Evolutionary conservation across 2,329 filamentous ascomycete species (phyloP), one percentile per base, ranked within the genome.

Genomic region (Aureobasidium sp.): DNA sequence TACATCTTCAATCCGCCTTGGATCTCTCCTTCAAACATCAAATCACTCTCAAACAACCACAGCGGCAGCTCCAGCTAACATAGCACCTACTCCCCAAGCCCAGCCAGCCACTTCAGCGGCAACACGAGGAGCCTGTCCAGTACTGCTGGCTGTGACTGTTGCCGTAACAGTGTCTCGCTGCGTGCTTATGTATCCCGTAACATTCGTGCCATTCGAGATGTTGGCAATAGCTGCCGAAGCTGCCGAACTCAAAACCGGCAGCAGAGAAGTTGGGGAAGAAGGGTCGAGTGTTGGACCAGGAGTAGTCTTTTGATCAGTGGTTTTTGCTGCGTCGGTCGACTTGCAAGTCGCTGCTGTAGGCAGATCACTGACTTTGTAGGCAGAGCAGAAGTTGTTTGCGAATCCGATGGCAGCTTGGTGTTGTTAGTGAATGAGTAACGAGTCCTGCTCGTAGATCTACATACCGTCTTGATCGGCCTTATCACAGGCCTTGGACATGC

Each of bases 361-460:
- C 24, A 78, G 70, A 39, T 71, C 68, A 59, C 62, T 71, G 44
- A 78, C 72, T 56, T 71, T 71, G 49, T 72, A 67, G 47, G 72
- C 69, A 19, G 64, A 66, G 71, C 77, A 79, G 37, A 79, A 69
- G 31, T 71, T 65, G 56, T 70, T 64, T 56, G 78, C 77, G 65
- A 78, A 76, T 14, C 68, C 64, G 63, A 78, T 76, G 29, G 74
- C 75, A 44, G 68, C 77, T 79, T 27, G 1, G 22, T 15, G 27
- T 65, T 6, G 24, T 35, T 9, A 24, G 44, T 19, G 19, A n/a
- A 12, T 22, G 8, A n/a, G 19, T 14, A 8, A 11, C 3, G 7
- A n/a, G 7, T 5, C 2, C 9, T 22, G 5, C 15, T 1, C 8
- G 48, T n/a, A 15, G 1, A 35, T 37, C 17, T n/a, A 5, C 22